Percentiles rank a stretch among this genome's conserved stretches.
Conservation (phyloP, 2,329 filamentous ascomycete species). For the Stagonosporopsis chrysanthemi region DNA sequence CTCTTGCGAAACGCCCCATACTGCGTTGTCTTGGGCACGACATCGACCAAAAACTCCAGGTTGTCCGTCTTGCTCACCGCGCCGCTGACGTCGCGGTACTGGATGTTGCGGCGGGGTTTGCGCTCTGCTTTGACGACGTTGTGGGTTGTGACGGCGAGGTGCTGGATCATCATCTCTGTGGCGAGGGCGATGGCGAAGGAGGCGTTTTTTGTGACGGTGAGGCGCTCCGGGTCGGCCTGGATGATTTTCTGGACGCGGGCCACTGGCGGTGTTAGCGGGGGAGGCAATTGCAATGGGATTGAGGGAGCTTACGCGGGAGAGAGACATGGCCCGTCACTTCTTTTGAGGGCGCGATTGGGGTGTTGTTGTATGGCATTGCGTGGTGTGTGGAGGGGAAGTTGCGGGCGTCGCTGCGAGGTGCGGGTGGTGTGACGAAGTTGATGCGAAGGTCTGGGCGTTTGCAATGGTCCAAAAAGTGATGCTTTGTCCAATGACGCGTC, state of each 20-base stretch:
- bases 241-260: constrained; percentile 97
- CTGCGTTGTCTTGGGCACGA: constrained; percentile 84
- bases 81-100: constrained; percentile 92
- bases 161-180: constrained; percentile 94
- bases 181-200: constrained; percentile 93
- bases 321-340: constrained; percentile 86
- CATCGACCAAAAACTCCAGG: constrained; percentile 91
- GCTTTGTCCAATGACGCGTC: constrained; percentile 9
- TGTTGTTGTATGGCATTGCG: constrained; percentile 88
- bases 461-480: constrained; percentile 2
- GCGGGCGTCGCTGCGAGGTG: not conserved
- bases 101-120: constrained; percentile 91
- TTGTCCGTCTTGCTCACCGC: constrained; percentile 90
- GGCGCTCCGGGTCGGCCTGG: constrained; percentile 78
- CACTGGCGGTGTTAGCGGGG: constrained; percentile 63
- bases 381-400: constrained; percentile 8
- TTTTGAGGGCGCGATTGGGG: constrained; percentile 78
- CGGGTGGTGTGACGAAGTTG: too few relatives aligned
- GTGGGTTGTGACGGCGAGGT: constrained; percentile 83
- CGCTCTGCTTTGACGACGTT: constrained; percentile 89
- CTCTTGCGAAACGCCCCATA: constrained; percentile 79
- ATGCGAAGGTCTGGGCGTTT: not conserved
- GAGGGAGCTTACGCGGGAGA: constrained; percentile 73
- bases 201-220: constrained; percentile 86
- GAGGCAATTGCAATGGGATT: not conserved